These are phyloP conservation scores for Lipomyces yamanashiensis DNA, from an alignment of 805 yeast genomes.

Conservation along the genomic window DNA sequence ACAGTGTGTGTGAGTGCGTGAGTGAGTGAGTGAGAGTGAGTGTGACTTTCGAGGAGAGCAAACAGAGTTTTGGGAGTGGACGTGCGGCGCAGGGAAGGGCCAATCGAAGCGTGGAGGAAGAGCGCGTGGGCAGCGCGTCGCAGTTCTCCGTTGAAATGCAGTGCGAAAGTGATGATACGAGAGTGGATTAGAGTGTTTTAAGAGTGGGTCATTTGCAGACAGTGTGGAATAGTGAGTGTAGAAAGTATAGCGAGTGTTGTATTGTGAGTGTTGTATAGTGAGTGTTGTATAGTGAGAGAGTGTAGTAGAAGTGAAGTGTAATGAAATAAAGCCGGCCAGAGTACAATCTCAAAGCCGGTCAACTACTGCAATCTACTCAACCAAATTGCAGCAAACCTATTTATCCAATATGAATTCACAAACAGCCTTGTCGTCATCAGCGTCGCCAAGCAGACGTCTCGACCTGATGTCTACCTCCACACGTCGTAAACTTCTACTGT, in stretches of 20 bases:
- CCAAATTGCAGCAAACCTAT: no score
- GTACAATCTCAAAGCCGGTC: neutral
- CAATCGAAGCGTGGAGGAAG: constrained; percentile 8
- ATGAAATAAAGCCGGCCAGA: neutral
- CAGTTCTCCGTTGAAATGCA: neutral
- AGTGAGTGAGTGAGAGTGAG: neutral
- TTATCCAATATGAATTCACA: neutral
- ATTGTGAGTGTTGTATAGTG: no score
- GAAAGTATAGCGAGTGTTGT: no score
- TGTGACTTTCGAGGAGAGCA: neutral
- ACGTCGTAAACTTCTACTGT: neutral
- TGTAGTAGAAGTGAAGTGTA: no score
- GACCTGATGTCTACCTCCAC: neutral
- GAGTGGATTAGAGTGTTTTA: no score
- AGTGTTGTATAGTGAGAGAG: no score
- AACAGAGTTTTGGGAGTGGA: neutral
- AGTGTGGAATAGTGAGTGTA: no score
- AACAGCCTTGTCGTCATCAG: neutral
- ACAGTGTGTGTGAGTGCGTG: neutral
- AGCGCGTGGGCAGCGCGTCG: constrained; percentile 8
- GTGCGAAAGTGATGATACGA: no score
- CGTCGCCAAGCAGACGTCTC: neutral
- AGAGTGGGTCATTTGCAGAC: no score
- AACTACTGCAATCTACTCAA: no score
- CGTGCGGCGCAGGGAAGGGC: constrained; percentile 15